Evolutionary conservation across 2,329 filamentous ascomycete genomes (phyloP).

Genomic region (Sporothrix inflata): DNA sequence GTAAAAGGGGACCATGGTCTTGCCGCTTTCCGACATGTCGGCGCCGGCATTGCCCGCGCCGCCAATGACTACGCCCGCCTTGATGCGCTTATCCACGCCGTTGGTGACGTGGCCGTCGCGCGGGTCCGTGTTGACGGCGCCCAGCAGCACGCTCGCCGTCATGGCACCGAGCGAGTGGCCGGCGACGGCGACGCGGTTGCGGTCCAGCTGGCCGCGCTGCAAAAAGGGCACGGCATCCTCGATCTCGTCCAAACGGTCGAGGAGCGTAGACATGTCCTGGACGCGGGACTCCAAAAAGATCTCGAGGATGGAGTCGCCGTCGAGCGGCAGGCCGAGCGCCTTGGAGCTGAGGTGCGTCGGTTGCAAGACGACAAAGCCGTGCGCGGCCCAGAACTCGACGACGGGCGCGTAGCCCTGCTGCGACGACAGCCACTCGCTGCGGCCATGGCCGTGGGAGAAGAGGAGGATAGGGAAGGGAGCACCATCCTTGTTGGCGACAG

Average conservation of each 20-base stretch:
- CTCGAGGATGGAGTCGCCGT: slow-evolving; percentile 34
- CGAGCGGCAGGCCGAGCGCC: slow-evolving; percentile 37
- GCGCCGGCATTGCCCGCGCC: slow-evolving; percentile 40
- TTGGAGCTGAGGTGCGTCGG: slow-evolving; percentile 47
- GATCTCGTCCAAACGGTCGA: slow-evolving; percentile 45
- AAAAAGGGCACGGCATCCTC: slow-evolving; percentile 42
- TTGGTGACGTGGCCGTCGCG: slow-evolving; percentile 35
- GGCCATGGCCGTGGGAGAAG: slow-evolving; percentile 47
- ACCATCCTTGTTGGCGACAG: slow-evolving; percentile 24
- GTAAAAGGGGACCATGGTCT: slow-evolving; percentile 41
- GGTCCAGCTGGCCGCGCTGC: slow-evolving; percentile 42
- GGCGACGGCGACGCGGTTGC: slow-evolving; percentile 41
- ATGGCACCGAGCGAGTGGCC: slow-evolving; percentile 46
- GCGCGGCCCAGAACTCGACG: slow-evolving; percentile 47
- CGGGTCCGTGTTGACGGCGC: slow-evolving; percentile 43
- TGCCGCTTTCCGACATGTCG: slow-evolving; percentile 39
- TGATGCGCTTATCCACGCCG: slow-evolving; percentile 43
- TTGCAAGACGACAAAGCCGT: slow-evolving; percentile 49
- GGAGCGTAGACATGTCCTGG: slow-evolving; percentile 44
- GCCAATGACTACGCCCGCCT: slow-evolving; percentile 44
- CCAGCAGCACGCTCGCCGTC: slow-evolving; percentile 44
- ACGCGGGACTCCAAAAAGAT: slow-evolving; percentile 42
- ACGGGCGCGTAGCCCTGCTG: slow-evolving; percentile 48
- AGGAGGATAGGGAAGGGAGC: slow-evolving; percentile 44
- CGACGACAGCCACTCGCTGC: slow-evolving; percentile 46